Conservation (phyloP, 371 early-diverging fungal species). For the Synchytrium microbalum region DNA sequence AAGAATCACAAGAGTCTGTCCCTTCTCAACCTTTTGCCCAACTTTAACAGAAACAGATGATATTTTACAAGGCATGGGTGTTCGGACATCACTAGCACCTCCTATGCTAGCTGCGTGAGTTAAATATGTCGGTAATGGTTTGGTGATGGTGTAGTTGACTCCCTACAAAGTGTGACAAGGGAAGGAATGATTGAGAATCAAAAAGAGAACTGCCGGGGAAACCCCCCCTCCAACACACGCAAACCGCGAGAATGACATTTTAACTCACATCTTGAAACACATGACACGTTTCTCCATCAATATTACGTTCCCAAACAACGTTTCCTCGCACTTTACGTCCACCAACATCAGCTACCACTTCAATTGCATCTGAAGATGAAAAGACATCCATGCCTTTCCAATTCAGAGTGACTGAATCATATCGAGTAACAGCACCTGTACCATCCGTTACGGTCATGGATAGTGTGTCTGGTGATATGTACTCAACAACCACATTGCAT, state of each 20-base stretch:
- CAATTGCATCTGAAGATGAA: not conserved
- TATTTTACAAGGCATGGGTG: conserved; percentile 97
- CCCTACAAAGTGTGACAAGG: conserved; percentile 29
- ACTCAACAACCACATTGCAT: not conserved
- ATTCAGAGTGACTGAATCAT: conserved; percentile 8
- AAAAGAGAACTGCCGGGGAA: not conserved
- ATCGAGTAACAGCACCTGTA: conserved; percentile 2
- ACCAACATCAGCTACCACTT: conserved; percentile 45
- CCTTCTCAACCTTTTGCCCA: conserved; percentile 80
- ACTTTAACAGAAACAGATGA: conserved; percentile 65
- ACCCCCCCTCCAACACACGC: not conserved
- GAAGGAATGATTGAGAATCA: conserved; percentile 3
- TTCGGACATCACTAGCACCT: conserved; percentile 62
- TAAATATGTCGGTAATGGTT: conserved; percentile 55
- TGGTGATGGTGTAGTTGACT: conserved; percentile 48
- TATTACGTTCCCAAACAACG: conserved; percentile 35
- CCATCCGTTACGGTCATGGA: conserved; percentile 4
- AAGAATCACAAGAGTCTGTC: conserved; percentile 70
- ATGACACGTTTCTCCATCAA: conserved; percentile 48
- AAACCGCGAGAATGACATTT: not conserved
- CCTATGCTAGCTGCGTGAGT: conserved; percentile 19
- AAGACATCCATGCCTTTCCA: conserved; percentile 5
- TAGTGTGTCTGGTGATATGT: not conserved
- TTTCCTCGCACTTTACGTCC: conserved; percentile 47
- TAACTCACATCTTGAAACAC: conserved; percentile 52